Percentiles rank a stretch among this genome's conserved stretches.
phyloP scores from a whole-genome alignment of 2,329 filamentous ascomycete genomes.

The Capronia epimyces region DNA sequence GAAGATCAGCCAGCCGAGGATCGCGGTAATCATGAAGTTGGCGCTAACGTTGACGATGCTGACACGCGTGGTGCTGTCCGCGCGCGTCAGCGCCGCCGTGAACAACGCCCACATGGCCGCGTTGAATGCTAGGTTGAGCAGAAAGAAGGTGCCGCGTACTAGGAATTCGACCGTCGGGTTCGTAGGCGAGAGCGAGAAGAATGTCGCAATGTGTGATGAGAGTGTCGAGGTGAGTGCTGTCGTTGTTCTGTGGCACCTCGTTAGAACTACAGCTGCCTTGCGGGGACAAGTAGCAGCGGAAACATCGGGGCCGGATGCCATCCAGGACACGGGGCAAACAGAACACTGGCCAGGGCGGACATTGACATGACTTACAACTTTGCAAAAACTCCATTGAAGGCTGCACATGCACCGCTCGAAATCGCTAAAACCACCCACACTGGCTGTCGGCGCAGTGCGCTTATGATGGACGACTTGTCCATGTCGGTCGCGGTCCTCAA shows the following conservation, averaged over 20 bases:
- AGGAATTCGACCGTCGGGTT: slow-evolving; percentile 44
- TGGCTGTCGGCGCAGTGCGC: slow-evolving; percentile 25
- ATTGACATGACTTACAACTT: slow-evolving; percentile 49
- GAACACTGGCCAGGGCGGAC: not conserved
- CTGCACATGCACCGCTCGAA: slow-evolving; percentile 57
- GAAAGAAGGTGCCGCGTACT: slow-evolving; percentile 52
- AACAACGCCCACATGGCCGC: slow-evolving; percentile 61
- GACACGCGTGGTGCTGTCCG: slow-evolving; percentile 57
- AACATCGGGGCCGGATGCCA: too few species aligned
- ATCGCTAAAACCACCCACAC: slow-evolving; percentile 54
- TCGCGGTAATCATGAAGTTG: slow-evolving; percentile 58
- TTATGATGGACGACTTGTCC: slow-evolving; percentile 13
- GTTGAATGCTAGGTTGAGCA: slow-evolving; percentile 58
- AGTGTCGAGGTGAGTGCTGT: slow-evolving; percentile 54
- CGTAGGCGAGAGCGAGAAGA: slow-evolving; percentile 42
- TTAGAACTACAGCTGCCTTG: not conserved
- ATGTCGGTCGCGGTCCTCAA: slow-evolving; percentile 1
- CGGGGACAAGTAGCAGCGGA: not conserved
- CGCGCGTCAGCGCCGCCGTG: slow-evolving; percentile 56
- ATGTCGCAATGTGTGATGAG: slow-evolving; percentile 42
- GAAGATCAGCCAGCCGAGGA: slow-evolving; percentile 56
- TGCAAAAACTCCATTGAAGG: slow-evolving; percentile 61
- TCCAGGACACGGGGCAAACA: not conserved
- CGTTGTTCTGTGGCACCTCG: slow-evolving; percentile 48
- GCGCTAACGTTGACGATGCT: slow-evolving; percentile 59